Conservation (phyloP, 2,329 filamentous ascomycete species). For the Alternaria sp. region DNA sequence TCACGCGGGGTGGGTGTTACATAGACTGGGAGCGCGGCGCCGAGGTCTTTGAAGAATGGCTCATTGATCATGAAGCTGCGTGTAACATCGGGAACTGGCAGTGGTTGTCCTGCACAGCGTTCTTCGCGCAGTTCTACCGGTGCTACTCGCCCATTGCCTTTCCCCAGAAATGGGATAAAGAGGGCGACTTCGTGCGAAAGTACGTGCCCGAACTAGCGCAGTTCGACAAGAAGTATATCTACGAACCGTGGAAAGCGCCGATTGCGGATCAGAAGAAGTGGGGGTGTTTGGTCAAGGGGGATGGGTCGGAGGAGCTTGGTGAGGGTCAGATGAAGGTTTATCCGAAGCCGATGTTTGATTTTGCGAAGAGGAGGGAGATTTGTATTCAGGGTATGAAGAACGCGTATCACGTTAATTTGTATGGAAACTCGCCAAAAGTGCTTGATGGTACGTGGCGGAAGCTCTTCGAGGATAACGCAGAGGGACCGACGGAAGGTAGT, state of each 20-base stretch:
- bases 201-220: conserved; percentile 72
- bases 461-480: conserved; percentile 55
- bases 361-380: conserved; percentile 64
- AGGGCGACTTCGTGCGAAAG: conserved; percentile 67
- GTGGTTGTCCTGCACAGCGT: conserved; percentile 77
- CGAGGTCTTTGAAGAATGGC: conserved; percentile 77
- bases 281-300: conserved; percentile 65
- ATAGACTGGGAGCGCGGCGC: conserved; percentile 80
- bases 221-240: conserved; percentile 73
- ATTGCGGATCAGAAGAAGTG: conserved; percentile 72
- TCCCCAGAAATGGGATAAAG: conserved; percentile 76
- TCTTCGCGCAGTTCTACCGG: conserved; percentile 74
- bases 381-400: conserved; percentile 74
- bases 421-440: conserved; percentile 68
- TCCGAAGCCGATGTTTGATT: conserved; percentile 81
- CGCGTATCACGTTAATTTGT: conserved; percentile 69
- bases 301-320: conserved; percentile 33
- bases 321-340: conserved; percentile 61
- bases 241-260: conserved; percentile 79
- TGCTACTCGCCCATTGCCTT: conserved; percentile 76
- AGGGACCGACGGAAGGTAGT: conserved; percentile 53
- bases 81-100: conserved; percentile 81
- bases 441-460: conserved; percentile 65
- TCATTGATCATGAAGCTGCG: conserved; percentile 76
- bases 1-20: conserved; percentile 81